phyloP scores from a whole-genome alignment of 208 protist species.

The Trypanosoma cruzi region DNA sequence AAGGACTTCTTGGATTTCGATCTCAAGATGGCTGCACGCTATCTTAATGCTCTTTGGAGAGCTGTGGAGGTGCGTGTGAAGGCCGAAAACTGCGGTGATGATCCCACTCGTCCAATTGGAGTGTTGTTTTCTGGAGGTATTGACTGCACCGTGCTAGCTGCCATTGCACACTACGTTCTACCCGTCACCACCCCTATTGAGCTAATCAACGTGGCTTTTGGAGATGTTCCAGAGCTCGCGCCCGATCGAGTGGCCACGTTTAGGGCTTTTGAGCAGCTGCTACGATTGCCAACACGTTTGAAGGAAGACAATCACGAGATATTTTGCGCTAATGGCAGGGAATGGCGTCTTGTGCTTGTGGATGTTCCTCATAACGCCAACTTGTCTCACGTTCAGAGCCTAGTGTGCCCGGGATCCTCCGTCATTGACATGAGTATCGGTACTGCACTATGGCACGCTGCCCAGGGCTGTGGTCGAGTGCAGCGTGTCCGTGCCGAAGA shows the following conservation, averaged over 20 bases:
- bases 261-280: slow-evolving; percentile 78
- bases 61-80: slow-evolving; percentile 67
- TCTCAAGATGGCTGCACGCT: slow-evolving; percentile 49
- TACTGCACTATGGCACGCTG: slow-evolving; percentile 94
- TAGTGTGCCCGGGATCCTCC: slow-evolving; percentile 82
- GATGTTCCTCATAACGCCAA: slow-evolving; percentile 63
- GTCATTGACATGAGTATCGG: slow-evolving; percentile 97
- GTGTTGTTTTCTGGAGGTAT: slow-evolving; percentile 95
- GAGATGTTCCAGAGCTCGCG: slow-evolving; percentile 63
- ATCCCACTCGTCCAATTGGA: slow-evolving; percentile 62
- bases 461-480: slow-evolving; percentile 81
- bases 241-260: slow-evolving; percentile 87
- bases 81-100: slow-evolving; percentile 50
- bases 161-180: slow-evolving; percentile 86
- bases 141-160: slow-evolving; percentile 94
- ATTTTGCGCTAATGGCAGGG: slow-evolving; percentile 33
- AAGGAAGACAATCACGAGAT: not conserved
- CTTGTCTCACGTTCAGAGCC: slow-evolving; percentile 50
- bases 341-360: slow-evolving; percentile 91
- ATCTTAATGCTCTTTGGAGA: slow-evolving; percentile 72
- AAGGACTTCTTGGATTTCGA: slow-evolving; percentile 9
- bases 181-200: slow-evolving; percentile 89
- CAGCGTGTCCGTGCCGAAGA: slow-evolving; percentile 51
- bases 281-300: slow-evolving; percentile 45
- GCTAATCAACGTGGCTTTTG: slow-evolving; percentile 95